Conservation (phyloP, 768 basidiomycete species). For the Leccinellum rugosiceps region DNA sequence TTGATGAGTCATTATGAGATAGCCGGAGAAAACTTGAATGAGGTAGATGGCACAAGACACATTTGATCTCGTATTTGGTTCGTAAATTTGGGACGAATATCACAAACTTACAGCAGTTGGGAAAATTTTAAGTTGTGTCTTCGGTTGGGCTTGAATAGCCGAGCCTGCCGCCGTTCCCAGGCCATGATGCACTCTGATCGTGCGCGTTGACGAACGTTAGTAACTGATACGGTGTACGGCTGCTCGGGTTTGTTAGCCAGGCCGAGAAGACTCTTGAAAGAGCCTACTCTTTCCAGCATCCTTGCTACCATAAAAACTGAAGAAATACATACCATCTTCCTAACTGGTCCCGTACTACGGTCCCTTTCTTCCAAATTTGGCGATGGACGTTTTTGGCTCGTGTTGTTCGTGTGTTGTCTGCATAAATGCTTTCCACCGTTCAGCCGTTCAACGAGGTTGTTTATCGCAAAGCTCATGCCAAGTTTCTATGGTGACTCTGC, state of each 20-base stretch:
- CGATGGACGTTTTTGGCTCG: background rate
- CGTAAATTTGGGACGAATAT: background rate
- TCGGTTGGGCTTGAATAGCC: background rate
- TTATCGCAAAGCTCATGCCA: background rate
- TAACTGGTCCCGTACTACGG: too few relatives aligned
- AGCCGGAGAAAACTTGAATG: background rate
- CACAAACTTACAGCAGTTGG: background rate
- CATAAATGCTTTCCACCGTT: constrained; percentile 1
- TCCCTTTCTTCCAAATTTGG: constrained; percentile 9
- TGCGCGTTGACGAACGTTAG: background rate
- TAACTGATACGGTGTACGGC: background rate
- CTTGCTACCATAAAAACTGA: too few relatives aligned
- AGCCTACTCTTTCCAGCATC: too few relatives aligned
- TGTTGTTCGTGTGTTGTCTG: background rate
- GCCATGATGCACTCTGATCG: background rate
- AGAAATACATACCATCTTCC: too few relatives aligned
- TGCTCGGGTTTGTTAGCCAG: background rate
- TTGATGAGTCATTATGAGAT: background rate
- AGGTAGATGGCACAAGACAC: background rate
- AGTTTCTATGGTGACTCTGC: constrained; percentile 20
- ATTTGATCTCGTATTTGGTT: background rate
- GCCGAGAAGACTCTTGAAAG: too few relatives aligned
- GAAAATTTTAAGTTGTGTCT: background rate
- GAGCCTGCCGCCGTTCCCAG: background rate
- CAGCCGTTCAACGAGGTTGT: background rate